Evolutionary conservation across 169 alveolate species (phyloP), one percentile per base, ranked within the genome.

Genomic region (Plasmodium coatneyi): DNA sequence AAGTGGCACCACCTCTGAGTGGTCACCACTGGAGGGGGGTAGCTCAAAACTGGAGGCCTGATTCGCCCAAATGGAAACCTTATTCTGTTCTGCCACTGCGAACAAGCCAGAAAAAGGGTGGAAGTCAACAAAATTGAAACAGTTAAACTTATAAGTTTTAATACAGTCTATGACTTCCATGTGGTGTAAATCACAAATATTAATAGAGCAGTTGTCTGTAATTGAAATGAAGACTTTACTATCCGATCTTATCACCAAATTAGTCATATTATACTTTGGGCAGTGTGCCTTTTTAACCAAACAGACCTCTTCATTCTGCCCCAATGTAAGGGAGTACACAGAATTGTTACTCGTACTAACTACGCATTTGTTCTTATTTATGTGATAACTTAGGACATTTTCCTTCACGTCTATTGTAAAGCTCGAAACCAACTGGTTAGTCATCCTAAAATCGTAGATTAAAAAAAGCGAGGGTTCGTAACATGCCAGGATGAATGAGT

Each of bases 381-480:
- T 12, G 46, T 82, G 70, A 82, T 83, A 83, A 70, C 92, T 70
- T 83, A 83, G 19, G 28, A 83, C 82, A 83, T 36, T 83, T 19
- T 83, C 72, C 41, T 66, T 83, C 6, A 83, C 36, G 72, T 83
- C 70, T 83, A 83, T 25, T 22, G 70, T 70, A 71, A 83, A 83
- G 41, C 74, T 60, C 49, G 80, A 36, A 66, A 83, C 10, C 0
- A 25, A 60, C 16, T 83, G 46, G 7, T 36, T 39, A 7, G 82
- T 34, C 81, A 66, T 83, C 22, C 92, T 83, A 70, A 39, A 83
- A 83, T 83, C 82, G 25, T 83, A 83, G 16, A 83, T 22, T 28
- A 76, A 83, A 83, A 83, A 83, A 66, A 70, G 10, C n/a, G 82
- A 83, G 0, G 82, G 82, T 41, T 70, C 52, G 19, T 83, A 83